A percentile compares a stretch with the other conserved stretches of the same genome.
Conservation (phyloP, 805 yeast species). For the Saccharomycopsis fodiens region DNA sequence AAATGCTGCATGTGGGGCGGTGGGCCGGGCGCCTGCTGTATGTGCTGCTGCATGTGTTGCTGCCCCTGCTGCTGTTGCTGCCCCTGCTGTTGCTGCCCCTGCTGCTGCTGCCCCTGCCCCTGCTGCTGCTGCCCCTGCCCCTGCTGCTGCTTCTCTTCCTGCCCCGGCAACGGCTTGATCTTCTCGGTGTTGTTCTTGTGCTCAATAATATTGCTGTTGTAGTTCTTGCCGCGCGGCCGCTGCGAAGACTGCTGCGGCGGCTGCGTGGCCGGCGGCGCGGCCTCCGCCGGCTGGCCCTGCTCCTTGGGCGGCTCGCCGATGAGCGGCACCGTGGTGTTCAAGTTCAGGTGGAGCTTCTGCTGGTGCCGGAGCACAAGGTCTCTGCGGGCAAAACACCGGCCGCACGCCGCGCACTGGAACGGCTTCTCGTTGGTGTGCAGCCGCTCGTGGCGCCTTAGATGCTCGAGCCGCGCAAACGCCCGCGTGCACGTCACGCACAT, state of each 20-base stretch:
- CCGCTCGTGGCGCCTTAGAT: conserved; percentile 86
- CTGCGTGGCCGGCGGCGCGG: neutral
- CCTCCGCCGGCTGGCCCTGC: no score
- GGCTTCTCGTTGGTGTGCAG: conserved; percentile 96
- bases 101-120: neutral
- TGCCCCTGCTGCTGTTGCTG: neutral
- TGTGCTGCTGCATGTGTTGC: neutral
- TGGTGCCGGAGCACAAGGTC: conserved; percentile 87
- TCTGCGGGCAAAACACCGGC: conserved; percentile 89
- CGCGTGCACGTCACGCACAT: conserved; percentile 85
- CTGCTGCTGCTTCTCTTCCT: neutral
- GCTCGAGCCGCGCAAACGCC: conserved; percentile 93
- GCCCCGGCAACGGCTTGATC: conserved; percentile 20
- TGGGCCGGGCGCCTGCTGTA: neutral
- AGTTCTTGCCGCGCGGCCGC: conserved; percentile 7
- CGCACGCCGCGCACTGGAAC: conserved; percentile 93
- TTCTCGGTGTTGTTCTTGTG: conserved; percentile 21
- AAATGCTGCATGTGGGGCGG: neutral
- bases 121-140: neutral
- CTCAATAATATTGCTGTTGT: conserved; percentile 19
- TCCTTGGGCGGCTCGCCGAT: neutral
- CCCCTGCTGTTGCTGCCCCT: neutral
- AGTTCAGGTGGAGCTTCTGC: conserved; percentile 71
- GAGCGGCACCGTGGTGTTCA: conserved; percentile 29
- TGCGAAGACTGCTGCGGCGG: no score